Percentiles rank a stretch among this genome's conserved stretches.
These are phyloP conservation scores for Prinsepia uniflora DNA, from an alignment of 306 rosid species.

Conservation along the genomic window DNA sequence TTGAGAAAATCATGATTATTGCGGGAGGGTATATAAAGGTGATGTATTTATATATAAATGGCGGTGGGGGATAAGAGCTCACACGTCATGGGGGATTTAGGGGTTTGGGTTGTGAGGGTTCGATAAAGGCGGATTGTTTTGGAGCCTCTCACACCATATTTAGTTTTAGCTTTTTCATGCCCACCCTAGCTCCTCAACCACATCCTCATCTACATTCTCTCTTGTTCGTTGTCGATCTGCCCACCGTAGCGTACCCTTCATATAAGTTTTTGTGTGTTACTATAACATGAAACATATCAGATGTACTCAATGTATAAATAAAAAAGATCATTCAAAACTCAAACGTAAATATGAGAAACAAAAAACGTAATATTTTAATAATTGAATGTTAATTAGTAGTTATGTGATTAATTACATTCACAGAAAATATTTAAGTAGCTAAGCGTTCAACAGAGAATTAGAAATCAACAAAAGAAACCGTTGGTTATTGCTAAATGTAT, in stretches of 20 bases:
- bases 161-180: conserved; percentile 23
- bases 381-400: no score
- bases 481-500: no score
- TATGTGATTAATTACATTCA: no score
- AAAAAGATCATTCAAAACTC: no score
- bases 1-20: conserved; percentile 6
- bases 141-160: conserved; percentile 27
- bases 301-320: no score
- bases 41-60: not conserved
- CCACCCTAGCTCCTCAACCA: conserved; percentile 18
- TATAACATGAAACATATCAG: not conserved
- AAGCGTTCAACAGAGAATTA: no score
- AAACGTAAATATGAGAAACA: no score
- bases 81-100: conserved; percentile 14
- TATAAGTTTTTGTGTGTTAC: not conserved
- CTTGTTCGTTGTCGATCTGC: conserved; percentile 44
- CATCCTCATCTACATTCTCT: conserved; percentile 48
- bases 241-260: not conserved
- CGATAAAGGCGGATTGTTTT: conserved; percentile 40
- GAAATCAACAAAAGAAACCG: no score
- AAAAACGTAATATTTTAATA: no score
- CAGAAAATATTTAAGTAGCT: no score
- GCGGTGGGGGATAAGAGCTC: conserved; percentile 20
- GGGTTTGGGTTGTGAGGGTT: not conserved
- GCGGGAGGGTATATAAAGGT: conserved; percentile 12